phyloP scores from a whole-genome alignment of 1,284 basidiomycete species.

The Spongiforma sp. region DNA sequence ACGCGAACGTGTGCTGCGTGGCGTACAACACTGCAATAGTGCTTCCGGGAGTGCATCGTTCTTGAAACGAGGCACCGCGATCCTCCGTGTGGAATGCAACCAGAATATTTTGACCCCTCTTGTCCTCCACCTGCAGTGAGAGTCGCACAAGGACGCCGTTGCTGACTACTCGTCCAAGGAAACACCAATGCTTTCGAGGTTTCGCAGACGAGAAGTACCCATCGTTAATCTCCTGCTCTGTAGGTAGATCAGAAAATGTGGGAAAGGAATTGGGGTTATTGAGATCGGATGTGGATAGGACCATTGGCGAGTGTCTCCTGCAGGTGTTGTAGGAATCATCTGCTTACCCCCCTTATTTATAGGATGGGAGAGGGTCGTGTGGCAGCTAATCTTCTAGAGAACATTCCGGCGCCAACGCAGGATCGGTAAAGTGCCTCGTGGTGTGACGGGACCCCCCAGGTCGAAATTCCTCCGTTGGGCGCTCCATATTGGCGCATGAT shows the following conservation, averaged over 20 bases:
- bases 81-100: slow-evolving; percentile 40
- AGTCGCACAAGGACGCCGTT: slow-evolving; percentile 31
- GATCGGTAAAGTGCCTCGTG: not conserved
- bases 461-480: slow-evolving; percentile 4
- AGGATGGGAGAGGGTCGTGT: slow-evolving; percentile 2
- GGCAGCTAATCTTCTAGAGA: slow-evolving; percentile 9
- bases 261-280: slow-evolving; percentile 33
- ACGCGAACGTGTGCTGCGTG: slow-evolving; percentile 35
- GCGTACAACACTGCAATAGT: slow-evolving; percentile 39
- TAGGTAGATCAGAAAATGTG: slow-evolving; percentile 27
- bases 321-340: not conserved
- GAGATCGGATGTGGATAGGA: slow-evolving; percentile 32
- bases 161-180: slow-evolving; percentile 33
- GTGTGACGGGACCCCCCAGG: not conserved
- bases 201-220: slow-evolving; percentile 27
- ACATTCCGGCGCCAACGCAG: slow-evolving; percentile 12
- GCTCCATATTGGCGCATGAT: slow-evolving; percentile 1
- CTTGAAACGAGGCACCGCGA: slow-evolving; percentile 30
- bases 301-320: slow-evolving; percentile 22
- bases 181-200: slow-evolving; percentile 37
- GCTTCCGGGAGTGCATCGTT: slow-evolving; percentile 31
- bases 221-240: slow-evolving; percentile 25
- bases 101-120: slow-evolving; percentile 25
- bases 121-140: slow-evolving; percentile 34
- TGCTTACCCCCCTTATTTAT: slow-evolving; percentile 21